Evolutionary conservation across 768 basidiomycete species (phyloP).

Genomic region (Amanita rubescens): DNA sequence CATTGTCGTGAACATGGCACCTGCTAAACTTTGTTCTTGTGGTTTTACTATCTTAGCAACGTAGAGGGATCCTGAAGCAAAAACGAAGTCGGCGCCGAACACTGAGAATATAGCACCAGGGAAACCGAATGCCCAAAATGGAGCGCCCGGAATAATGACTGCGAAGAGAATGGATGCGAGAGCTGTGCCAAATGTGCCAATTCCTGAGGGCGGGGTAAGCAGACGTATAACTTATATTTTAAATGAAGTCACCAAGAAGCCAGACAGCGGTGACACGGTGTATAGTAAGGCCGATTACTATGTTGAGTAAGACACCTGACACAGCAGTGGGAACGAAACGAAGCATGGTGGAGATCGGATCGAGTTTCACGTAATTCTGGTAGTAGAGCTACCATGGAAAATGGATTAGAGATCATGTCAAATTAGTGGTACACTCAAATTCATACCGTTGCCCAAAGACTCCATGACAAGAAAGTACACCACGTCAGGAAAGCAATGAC

Average conservation of each 20-base stretch:
- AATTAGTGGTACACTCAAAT: not conserved
- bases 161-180: constrained; percentile 61
- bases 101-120: constrained; percentile 58
- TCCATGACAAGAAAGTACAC: constrained; percentile 46
- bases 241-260: constrained; percentile 40
- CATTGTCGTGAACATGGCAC: constrained; percentile 75
- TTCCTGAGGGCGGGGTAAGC: constrained; percentile 2
- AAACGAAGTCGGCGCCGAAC: constrained; percentile 75
- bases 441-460: constrained; percentile 25
- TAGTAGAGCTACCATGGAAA: constrained; percentile 49
- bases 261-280: constrained; percentile 46
- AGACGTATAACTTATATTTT: not conserved
- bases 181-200: constrained; percentile 53
- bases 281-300: constrained; percentile 55
- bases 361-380: constrained; percentile 51
- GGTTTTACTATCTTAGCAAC: constrained; percentile 59
- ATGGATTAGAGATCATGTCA: not conserved
- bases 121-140: constrained; percentile 76
- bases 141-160: constrained; percentile 43
- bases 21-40: constrained; percentile 70
- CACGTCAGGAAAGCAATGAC: constrained; percentile 51
- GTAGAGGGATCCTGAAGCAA: constrained; percentile 65
- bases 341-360: constrained; percentile 53
- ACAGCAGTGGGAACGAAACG: constrained; percentile 68
- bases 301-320: constrained; percentile 55